Conservation (phyloP, 1,139 yeast genomes). For the Arxiozyma heterogenica region DNA sequence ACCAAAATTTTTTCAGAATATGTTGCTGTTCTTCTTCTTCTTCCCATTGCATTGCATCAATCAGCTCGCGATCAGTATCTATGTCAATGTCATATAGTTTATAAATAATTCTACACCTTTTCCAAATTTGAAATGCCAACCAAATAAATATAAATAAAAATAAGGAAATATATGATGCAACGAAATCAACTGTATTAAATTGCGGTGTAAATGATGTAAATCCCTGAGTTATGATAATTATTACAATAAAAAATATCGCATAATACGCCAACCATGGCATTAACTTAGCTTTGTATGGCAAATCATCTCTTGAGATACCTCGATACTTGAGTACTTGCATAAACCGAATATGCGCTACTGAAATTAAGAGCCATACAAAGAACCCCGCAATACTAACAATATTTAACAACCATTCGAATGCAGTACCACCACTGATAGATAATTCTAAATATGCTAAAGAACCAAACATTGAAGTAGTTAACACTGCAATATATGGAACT, state of each 20-base stretch:
- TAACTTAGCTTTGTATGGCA: conserved; percentile 59
- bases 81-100: conserved; percentile 51
- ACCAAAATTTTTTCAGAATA: conserved; percentile 41
- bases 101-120: conserved; percentile 33
- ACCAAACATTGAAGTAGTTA: conserved; percentile 53
- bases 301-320: conserved; percentile 51
- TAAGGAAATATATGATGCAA: conserved; percentile 57
- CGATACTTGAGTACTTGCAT: conserved; percentile 50
- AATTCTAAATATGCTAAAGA: conserved; percentile 59
- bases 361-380: conserved; percentile 65
- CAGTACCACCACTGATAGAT: conserved; percentile 49
- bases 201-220: conserved; percentile 37
- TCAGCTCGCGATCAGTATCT: conserved; percentile 50
- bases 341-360: conserved; percentile 57
- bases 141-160: conserved; percentile 47
- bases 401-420: conserved; percentile 77
- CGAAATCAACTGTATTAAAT: conserved; percentile 47
- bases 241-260: conserved; percentile 38
- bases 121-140: conserved; percentile 42
- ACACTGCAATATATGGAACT: conserved; percentile 56
- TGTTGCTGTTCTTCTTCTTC: conserved; percentile 33
- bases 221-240: conserved; percentile 63
- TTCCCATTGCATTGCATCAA: conserved; percentile 46
- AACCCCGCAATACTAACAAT: conserved; percentile 70
- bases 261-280: conserved; percentile 61